Evolutionary conservation across 176 grass and related monocot genomes (phyloP), one percentile per base, ranked within the genome.

Genomic region (Triticum timopheevii): DNA sequence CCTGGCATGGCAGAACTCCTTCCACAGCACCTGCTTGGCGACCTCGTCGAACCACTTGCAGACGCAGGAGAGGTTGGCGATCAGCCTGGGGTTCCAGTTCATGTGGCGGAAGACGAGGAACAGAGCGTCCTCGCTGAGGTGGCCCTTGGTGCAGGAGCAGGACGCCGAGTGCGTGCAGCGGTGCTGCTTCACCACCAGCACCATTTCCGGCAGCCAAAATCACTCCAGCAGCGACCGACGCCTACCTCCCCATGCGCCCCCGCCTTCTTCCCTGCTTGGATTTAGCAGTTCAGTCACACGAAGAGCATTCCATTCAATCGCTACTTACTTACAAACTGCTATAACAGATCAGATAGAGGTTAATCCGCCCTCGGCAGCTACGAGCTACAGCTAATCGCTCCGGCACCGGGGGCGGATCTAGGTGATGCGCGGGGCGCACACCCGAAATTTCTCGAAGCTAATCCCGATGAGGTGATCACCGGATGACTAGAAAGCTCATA

Each of bases 1-100:
- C 85, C 97, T 91, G 39, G 92, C 83, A 56, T 90, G 92, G 79
- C 97, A 99, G 82, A 99, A 99, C 77, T 96, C 97, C 84, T 99
- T 99, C 97, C 97, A 99, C 6, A 99, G 83, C n/a, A 99, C 89
- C 42, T 85, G 83, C 69, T 92, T 96, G 23, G 92, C 92, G 9
- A 96, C 87, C 85, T 99, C 94, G 11, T 99, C 97, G 64, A 99
- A 99, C 97, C 97, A 99, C 67, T 99, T 99, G 90, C 97, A 99
- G 73, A 99, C 97, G 38, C 97, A 99, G 0, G 94, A 96, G 79
- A 99, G 85, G n/a, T 87, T 70, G 11, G 97, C 94, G 50, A 99
- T 99, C 72, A 93, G 73, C 79, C 90, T 89, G 10, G 97, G 97
- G 77, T 99, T 96, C 97, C 97, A 99, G 83, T 99, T 99, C 85